Evolutionary conservation across 768 basidiomycete genomes (phyloP).

Genomic region (Boletus rex-veris): DNA sequence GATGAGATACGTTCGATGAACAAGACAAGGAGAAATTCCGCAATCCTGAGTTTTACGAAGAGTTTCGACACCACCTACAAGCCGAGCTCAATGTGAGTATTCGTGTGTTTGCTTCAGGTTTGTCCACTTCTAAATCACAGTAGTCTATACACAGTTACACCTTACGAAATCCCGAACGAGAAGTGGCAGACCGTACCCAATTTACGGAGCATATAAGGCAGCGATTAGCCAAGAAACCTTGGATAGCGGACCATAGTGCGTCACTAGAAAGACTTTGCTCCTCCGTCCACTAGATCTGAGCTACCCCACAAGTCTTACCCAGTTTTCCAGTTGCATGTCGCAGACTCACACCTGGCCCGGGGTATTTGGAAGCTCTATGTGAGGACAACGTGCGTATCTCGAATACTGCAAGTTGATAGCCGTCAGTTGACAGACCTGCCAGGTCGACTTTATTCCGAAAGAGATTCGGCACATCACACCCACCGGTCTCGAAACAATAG

Average conservation of each 20-base stretch:
- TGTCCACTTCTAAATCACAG: no score
- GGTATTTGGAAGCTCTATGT: conserved; percentile 63
- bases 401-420: not conserved
- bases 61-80: conserved; percentile 49
- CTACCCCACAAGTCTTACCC: conserved; percentile 40
- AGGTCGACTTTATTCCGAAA: conserved; percentile 47
- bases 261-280: not conserved
- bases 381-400: conserved; percentile 45
- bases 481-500: conserved; percentile 52
- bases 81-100: conserved; percentile 38
- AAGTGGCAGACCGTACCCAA: conserved; percentile 26
- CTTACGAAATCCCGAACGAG: conserved; percentile 36
- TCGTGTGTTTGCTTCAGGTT: no score
- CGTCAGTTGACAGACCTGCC: not conserved
- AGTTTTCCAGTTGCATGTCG: conserved; percentile 57
- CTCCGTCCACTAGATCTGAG: not conserved
- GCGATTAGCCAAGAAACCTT: conserved; percentile 52
- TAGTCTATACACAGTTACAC: conserved; percentile 39
- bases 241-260: conserved; percentile 50
- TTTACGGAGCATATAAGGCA: conserved; percentile 47
- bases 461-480: conserved; percentile 48
- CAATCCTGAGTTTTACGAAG: conserved; percentile 45
- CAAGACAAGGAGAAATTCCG: conserved; percentile 48
- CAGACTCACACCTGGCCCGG: conserved; percentile 64
- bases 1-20: conserved; percentile 40